Evolutionary conservation across 2,329 filamentous ascomycete species (phyloP).

Genomic region (Aspergillus candidus): DNA sequence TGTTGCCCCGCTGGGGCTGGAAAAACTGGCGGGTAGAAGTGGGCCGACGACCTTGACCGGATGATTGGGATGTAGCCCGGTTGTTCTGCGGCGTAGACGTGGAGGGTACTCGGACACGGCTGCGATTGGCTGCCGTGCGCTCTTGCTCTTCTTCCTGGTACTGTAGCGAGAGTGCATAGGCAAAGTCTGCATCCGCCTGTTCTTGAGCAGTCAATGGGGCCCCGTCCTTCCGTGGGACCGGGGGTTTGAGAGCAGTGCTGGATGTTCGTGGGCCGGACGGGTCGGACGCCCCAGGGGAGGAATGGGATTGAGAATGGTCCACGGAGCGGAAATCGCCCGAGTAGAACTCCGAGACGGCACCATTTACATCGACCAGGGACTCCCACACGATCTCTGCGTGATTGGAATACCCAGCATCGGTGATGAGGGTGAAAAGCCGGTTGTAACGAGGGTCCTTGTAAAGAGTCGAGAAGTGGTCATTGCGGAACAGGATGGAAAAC

Average conservation of each 20-base stretch:
- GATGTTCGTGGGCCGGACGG: constrained; percentile 23
- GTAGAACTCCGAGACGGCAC: constrained; percentile 73
- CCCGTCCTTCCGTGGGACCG: constrained; percentile 10
- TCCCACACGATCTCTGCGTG: constrained; percentile 97
- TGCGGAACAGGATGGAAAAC: constrained; percentile 87
- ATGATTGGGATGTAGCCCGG: too few species aligned
- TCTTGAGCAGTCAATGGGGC: constrained; percentile 49
- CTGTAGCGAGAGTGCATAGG: constrained; percentile 83
- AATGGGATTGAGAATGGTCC: constrained; percentile 46
- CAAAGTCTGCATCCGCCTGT: constrained; percentile 64
- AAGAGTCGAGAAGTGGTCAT: constrained; percentile 93
- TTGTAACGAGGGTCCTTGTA: constrained; percentile 78
- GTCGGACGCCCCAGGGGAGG: constrained; percentile 22
- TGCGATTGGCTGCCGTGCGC: constrained; percentile 37
- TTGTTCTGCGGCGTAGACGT: too few species aligned
- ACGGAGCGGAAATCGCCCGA: constrained; percentile 86
- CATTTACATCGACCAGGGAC: constrained; percentile 80
- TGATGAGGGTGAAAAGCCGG: constrained; percentile 76
- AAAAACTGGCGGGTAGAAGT: constrained; percentile 13
- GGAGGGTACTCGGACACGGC: constrained; percentile 13
- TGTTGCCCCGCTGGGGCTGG: too few species aligned
- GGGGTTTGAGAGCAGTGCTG: constrained; percentile 15
- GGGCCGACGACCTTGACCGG: constrained; percentile 8
- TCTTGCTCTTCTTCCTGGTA: constrained; percentile 83
- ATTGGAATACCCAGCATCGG: constrained; percentile 80